These are phyloP conservation scores for Komagataella ulmi DNA, from an alignment of 805 yeast species.

Conservation along the genomic window DNA sequence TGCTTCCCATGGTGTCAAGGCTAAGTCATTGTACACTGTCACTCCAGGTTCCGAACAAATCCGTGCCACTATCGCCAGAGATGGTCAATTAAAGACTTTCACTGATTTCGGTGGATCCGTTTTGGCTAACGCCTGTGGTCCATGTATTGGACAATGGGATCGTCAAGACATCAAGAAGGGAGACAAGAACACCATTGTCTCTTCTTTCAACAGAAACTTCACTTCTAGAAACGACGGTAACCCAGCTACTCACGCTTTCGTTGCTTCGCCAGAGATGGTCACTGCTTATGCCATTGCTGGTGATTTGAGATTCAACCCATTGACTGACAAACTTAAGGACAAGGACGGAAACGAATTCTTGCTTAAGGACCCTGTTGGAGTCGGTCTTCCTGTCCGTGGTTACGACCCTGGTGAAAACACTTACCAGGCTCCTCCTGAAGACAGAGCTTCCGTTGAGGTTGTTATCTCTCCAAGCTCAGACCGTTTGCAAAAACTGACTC, in stretches of 20 bases:
- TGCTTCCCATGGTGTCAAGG: slow-evolving; percentile 69
- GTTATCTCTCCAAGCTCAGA: slow-evolving; percentile 81
- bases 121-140: slow-evolving; percentile 97
- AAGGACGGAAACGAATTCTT: slow-evolving; percentile 61
- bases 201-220: slow-evolving; percentile 96
- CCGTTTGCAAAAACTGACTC: slow-evolving; percentile 89
- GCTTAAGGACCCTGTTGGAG: slow-evolving; percentile 72
- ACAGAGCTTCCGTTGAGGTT: slow-evolving; percentile 64
- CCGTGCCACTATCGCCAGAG: slow-evolving; percentile 93
- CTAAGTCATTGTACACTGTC: slow-evolving; percentile 85
- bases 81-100: slow-evolving; percentile 74
- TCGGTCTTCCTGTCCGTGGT: slow-evolving; percentile 71
- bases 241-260: slow-evolving; percentile 92
- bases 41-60: slow-evolving; percentile 98
- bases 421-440: slow-evolving; percentile 93
- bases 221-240: slow-evolving; percentile 97
- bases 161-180: slow-evolving; percentile 57
- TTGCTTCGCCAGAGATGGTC: slow-evolving; percentile 97
- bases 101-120: slow-evolving; percentile 84
- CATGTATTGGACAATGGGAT: slow-evolving; percentile 99
- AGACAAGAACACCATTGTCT: slow-evolving; percentile 80
- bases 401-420: slow-evolving; percentile 59
- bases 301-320: slow-evolving; percentile 82
- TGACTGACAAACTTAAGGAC: slow-evolving; percentile 68
- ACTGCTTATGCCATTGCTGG: slow-evolving; percentile 96